Conservation (phyloP, 495 filamentous ascomycete species). For the Lepraria neglecta region DNA sequence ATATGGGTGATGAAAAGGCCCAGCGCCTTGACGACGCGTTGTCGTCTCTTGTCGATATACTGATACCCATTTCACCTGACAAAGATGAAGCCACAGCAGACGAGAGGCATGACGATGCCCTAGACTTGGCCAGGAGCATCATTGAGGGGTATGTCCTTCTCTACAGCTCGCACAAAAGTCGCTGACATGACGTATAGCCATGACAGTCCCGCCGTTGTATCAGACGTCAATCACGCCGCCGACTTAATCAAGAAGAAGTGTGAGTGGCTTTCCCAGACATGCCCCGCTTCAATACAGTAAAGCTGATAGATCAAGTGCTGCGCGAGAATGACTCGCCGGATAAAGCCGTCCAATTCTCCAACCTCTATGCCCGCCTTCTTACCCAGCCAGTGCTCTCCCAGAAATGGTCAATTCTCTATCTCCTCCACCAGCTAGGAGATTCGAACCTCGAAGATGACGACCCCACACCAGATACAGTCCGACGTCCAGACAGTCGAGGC, state of each 20-base stretch:
- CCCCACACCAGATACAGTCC: slow-evolving; percentile 23
- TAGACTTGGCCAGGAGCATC: slow-evolving; percentile 44
- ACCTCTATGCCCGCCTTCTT: slow-evolving; percentile 78
- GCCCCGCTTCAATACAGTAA: slow-evolving; percentile 2
- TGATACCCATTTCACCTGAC: slow-evolving; percentile 42
- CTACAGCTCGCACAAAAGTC: slow-evolving; percentile 13
- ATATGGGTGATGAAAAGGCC: slow-evolving; percentile 28
- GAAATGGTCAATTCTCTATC: slow-evolving; percentile 93
- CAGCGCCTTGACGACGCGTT: slow-evolving; percentile 50
- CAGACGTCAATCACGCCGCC: slow-evolving; percentile 80
- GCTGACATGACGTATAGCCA: slow-evolving; percentile 24
- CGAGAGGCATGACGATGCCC: slow-evolving; percentile 38
- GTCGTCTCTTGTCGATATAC: slow-evolving; percentile 48
- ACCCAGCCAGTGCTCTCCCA: slow-evolving; percentile 84
- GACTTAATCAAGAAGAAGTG: slow-evolving; percentile 83
- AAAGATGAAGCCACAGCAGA: slow-evolving; percentile 43
- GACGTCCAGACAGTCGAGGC: slow-evolving; percentile 23
- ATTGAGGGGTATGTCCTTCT: slow-evolving; percentile 31
- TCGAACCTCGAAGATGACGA: slow-evolving; percentile 39
- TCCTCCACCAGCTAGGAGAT: slow-evolving; percentile 75
- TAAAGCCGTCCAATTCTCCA: slow-evolving; percentile 79
- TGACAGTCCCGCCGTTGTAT: slow-evolving; percentile 55
- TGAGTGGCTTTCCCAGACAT: slow-evolving; percentile 23
- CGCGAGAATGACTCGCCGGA: slow-evolving; percentile 67
- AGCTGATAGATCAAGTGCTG: slow-evolving; percentile 47